Base-by-base conservation (phyloP, 2,329 filamentous ascomycete species). In the Venturia nashicola region DNA sequence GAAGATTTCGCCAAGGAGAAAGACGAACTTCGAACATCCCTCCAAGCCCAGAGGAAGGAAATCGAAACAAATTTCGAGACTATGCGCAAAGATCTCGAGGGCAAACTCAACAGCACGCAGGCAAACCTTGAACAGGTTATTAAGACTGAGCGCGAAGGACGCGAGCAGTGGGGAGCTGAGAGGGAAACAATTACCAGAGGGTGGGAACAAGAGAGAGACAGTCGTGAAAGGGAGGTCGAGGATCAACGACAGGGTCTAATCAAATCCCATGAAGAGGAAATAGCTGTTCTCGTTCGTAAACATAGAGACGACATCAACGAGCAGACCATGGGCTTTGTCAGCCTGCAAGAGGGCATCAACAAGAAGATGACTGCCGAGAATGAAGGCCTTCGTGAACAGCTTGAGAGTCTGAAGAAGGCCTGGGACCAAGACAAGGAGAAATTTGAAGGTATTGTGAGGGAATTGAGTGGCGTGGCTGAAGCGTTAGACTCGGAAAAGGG, bases 201-300 rank as follows among this genome's bases (percentile, higher is more conserved):
- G 12, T 76, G 81, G 72, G 77, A 78, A 62, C 76, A 78, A 66
- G 80, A 83, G 67, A 78, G 78, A 61, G 77, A 80, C 60, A 77
- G 76, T 54, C 71, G 83, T 65, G 76, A 76, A 61, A 80, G 79
- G 70, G 79, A 78, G 61, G 75, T 80, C 66, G 78, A 81, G 60
- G 80, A 82, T 70, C 79, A 80, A 66, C 46, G 57, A 27, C 80
- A 78, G 64, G 76, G 79, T 66, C 73, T 80, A 11, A 59, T 74
- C 11, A 71, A 71, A 20, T 64, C 69, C 6, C 71, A 74, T 65
- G 68, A 73, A 63, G 61, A 65, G 14, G 43, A 64, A 16, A 61
- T 64, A 16, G 62, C 39, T 23, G 32, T 11, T 16, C 57, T 65
- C 16, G 62, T 20, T 27, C 71, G 71, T 64, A 70, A 72, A 66